Evolutionary conservation across 345 rosid species (phyloP), one percentile per base, ranked within the genome.

Genomic region (Pugionium cornutum): DNA sequence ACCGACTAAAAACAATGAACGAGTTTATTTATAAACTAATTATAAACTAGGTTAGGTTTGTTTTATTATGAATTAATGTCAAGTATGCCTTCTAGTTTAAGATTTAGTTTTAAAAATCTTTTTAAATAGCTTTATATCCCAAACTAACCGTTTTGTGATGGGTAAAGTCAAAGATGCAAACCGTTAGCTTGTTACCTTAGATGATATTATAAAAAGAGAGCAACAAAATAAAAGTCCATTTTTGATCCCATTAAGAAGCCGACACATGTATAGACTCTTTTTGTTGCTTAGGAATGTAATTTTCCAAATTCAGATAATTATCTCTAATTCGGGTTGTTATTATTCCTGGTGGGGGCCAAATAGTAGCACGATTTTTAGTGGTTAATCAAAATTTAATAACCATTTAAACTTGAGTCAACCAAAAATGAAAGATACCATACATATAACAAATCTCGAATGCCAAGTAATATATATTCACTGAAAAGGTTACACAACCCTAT

Each of bases 401-500:
- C 28, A 5, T 28, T 66, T 54, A 32, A 4, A 32, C 41, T 7
- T 47, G 33, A 27, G 25, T 33, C 6, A 33, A 32, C 18, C 4
- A 10, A 41, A 9, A 41, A 41, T 1, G 28, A 49, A 18, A 50
- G 52, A 57, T 67, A 36, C 6, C 7, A 35, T 36, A 63, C 18
- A 18, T 18, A 18, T 18, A 18, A 18, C 18, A 18, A 18, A 18
- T 18, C 18, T 18, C 18, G 18, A 18, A 58, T 57, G 70, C 46
- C 44, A 72, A 49, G 55, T 45, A 30, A 53, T 18, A 18, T 72
- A 33, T 42, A 46, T 62, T 36, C 40, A 28, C 29, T 18, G 9
- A 43, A 64, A 28, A 0, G 46, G 11, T 26, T 18, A 64, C 6
- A 39, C 4, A 39, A 39, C 2, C 9, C 4, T 7, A 39, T 39